Evolutionary conservation across 2,329 filamentous ascomycete species (phyloP), one percentile per base, ranked within the genome.

Genomic region (Paecilomyces variotii): DNA sequence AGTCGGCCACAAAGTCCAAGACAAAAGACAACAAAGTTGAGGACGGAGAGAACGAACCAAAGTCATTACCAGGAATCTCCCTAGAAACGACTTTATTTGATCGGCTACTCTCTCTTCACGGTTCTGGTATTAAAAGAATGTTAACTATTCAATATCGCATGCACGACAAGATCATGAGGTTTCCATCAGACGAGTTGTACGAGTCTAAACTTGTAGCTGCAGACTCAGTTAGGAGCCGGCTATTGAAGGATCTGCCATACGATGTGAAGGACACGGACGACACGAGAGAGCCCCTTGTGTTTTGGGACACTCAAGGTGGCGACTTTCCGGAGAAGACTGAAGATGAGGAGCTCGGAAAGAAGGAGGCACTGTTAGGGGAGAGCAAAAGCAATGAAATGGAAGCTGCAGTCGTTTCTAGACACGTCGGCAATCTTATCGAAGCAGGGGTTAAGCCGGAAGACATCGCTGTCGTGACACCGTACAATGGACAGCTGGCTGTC

Each of bases 71-170:
- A 59, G 81, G 80, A 4, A 79, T 85, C 67, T 86, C 83, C 0
- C 82, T 99, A 4, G 92, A 96, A 69, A 89, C 82, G n/a, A 97
- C 94, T 0, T 80, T 99, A 30, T 99, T 99, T 72, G 93, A 97
- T 72, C 84, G 94, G 28, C 80, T 99, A 50, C 80, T 99, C 52
- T 81, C 82, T 4, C 79, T 97, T 14, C 90, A 99, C 70, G 94
- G 94, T 0, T 76, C 86, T 0, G 80, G 79, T 3, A 91, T 99
- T 76, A 97, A 97, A 78, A 82, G 89, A 56, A 96, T 97, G 90
- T 84, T 99, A 26, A 97, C 91, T 3, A 96, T 89, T 3, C 94
- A 99, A 76, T 99, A 99, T 73, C 91, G 94, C 39, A 99, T 99
- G 94, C 91, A 99, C 71, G 88, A 96, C 69, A 86, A 81, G 57